These are phyloP conservation scores for Fusarium tjaetaba DNA, from an alignment of 2,329 filamentous ascomycete species.

Conservation along the genomic window DNA sequence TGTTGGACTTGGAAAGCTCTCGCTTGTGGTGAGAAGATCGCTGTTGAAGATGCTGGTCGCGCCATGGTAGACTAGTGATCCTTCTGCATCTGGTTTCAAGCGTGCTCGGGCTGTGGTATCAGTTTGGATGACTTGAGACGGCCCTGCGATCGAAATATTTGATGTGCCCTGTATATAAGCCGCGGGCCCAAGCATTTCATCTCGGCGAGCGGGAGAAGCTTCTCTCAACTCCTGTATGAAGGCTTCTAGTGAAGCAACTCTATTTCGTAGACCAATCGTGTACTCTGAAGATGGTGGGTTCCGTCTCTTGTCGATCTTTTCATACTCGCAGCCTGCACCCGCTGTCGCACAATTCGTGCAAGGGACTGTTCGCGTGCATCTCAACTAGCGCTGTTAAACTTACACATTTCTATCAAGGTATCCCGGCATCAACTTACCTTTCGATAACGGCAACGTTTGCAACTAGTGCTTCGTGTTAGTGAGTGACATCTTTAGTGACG, in stretches of 20 bases:
- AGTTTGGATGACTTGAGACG: background rate
- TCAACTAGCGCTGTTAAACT: background rate
- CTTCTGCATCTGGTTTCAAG: background rate
- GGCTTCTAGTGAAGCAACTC: background rate
- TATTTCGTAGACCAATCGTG: background rate
- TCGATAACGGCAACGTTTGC: constrained; percentile 4
- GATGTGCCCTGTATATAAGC: background rate
- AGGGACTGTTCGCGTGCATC: background rate
- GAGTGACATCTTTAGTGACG: too few species aligned
- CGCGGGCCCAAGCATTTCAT: background rate
- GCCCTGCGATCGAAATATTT: background rate
- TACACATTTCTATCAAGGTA: fast-evolving
- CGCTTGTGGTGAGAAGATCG: background rate
- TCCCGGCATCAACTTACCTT: background rate
- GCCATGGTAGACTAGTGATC: background rate
- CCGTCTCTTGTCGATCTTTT: background rate
- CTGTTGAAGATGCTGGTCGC: constrained; percentile 3
- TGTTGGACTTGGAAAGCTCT: background rate
- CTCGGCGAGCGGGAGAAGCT: background rate
- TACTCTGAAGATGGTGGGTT: constrained; percentile 3
- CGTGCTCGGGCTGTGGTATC: background rate
- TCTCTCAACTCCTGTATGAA: background rate
- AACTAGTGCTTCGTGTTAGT: background rate
- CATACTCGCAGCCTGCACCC: background rate
- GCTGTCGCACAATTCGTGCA: background rate